phyloP scores from a whole-genome alignment of 2,329 filamentous ascomycete species.

The Calonectria fujianensis region DNA sequence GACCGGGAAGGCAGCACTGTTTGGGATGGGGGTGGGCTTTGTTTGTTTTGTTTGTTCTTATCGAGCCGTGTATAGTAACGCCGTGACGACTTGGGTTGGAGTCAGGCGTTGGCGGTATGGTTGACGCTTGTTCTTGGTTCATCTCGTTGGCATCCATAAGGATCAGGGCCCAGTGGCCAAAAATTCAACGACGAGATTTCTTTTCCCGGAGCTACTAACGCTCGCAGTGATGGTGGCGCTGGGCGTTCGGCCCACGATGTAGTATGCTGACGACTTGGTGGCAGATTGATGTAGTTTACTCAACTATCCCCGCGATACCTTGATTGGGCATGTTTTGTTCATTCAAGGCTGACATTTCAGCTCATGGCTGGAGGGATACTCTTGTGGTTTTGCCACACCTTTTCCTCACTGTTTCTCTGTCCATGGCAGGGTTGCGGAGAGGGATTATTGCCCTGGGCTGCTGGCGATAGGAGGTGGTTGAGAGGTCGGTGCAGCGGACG shows the following conservation, averaged over 20 bases:
- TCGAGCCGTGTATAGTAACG: slow-evolving; percentile 52
- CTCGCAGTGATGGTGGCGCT: slow-evolving; percentile 55
- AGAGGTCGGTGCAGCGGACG: neutral
- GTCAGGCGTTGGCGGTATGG: slow-evolving; percentile 45
- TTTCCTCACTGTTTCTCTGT: slow-evolving; percentile 74
- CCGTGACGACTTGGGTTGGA: slow-evolving; percentile 48
- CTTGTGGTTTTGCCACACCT: slow-evolving; percentile 53
- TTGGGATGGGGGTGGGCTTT: slow-evolving; percentile 8
- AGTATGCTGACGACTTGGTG: slow-evolving; percentile 38
- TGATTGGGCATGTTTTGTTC: slow-evolving; percentile 24
- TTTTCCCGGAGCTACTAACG: slow-evolving; percentile 53
- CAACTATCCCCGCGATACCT: slow-evolving; percentile 27
- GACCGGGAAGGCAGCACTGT: neutral
- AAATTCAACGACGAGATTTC: slow-evolving; percentile 53
- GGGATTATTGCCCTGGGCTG: slow-evolving; percentile 52
- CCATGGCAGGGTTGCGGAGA: slow-evolving; percentile 70
- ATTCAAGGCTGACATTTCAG: slow-evolving; percentile 42
- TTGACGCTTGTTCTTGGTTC: slow-evolving; percentile 38
- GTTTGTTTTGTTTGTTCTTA: slow-evolving; percentile 31
- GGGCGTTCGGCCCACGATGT: slow-evolving; percentile 39
- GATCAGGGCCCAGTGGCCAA: slow-evolving; percentile 52
- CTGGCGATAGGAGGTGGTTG: neutral
- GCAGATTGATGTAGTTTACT: slow-evolving; percentile 28
- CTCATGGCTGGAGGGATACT: slow-evolving; percentile 44
- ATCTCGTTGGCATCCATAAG: slow-evolving; percentile 41